phyloP scores from a whole-genome alignment of 805 yeast species.

The Wickerhamiella qilinensis region DNA sequence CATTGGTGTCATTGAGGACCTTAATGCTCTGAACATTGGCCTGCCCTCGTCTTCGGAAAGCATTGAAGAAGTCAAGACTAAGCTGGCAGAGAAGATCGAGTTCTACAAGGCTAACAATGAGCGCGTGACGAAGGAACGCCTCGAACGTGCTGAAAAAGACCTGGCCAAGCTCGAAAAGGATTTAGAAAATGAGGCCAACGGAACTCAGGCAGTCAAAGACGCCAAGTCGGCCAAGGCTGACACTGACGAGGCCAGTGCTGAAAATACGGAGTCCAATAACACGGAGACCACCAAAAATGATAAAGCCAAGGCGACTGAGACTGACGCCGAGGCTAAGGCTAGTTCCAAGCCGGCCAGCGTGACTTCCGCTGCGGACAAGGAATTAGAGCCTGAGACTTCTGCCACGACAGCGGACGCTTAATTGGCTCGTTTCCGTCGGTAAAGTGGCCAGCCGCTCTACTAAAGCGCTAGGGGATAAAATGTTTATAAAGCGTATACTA shows the following conservation, averaged over 20 bases:
- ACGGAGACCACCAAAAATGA: background rate
- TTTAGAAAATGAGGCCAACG: slow-evolving; percentile 25
- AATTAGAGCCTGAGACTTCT: too few species aligned
- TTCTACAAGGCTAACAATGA: slow-evolving; percentile 60
- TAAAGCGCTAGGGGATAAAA: too few species aligned
- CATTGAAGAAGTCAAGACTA: slow-evolving; percentile 43
- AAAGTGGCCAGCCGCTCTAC: too few species aligned
- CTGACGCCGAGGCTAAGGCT: background rate
- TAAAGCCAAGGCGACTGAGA: background rate
- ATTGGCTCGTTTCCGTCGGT: too few species aligned
- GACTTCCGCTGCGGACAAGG: too few species aligned
- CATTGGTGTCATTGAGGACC: slow-evolving; percentile 59
- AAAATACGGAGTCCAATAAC: background rate
- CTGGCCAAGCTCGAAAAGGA: slow-evolving; percentile 45
- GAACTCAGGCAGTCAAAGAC: slow-evolving; percentile 1
- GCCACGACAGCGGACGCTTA: too few species aligned
- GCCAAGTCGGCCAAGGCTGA: background rate
- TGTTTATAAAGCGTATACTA: too few species aligned
- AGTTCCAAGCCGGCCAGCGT: too few species aligned
- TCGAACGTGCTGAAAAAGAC: slow-evolving; percentile 62
- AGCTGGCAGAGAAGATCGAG: slow-evolving; percentile 55
- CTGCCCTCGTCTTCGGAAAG: slow-evolving; percentile 68
- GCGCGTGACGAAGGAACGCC: slow-evolving; percentile 59
- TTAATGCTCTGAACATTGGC: slow-evolving; percentile 58
- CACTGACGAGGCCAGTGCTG: slow-evolving; percentile 8